Evolutionary conservation across 1,284 basidiomycete species (phyloP).

Genomic region (Sanguinoderma infundibulare): DNA sequence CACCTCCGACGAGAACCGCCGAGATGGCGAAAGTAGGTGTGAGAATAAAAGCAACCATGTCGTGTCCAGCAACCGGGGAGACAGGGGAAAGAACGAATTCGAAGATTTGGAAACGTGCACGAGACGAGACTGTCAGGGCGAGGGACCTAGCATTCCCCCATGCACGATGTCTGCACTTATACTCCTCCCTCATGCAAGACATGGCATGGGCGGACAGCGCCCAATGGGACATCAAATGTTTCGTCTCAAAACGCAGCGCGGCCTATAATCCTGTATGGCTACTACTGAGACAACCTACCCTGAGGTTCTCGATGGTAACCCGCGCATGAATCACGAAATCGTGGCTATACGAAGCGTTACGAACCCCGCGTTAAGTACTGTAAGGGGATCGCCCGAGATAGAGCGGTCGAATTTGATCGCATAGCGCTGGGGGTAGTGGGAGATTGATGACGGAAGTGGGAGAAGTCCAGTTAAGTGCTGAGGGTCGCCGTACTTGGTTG

Average conservation of each 20-base stretch:
- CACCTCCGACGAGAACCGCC: constrained; percentile 21
- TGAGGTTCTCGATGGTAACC: not conserved
- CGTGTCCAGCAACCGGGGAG: not conserved
- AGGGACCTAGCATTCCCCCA: not conserved
- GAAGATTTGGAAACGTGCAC: not conserved
- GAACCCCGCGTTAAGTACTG: not conserved
- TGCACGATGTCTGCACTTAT: not conserved
- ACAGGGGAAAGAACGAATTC: not conserved
- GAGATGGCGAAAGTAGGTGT: constrained; percentile 25
- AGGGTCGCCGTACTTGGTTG: not conserved
- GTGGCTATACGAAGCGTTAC: not conserved
- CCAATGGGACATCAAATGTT: not conserved
- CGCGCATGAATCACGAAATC: not conserved
- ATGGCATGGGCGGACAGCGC: not conserved
- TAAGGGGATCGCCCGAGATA: no score
- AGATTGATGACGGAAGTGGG: not conserved
- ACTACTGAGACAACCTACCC: not conserved
- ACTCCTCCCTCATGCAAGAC: not conserved
- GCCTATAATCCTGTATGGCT: not conserved
- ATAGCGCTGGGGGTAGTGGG: not conserved
- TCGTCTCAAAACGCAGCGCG: not conserved
- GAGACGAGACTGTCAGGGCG: not conserved
- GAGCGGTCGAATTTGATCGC: not conserved
- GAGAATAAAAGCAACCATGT: constrained; percentile 25
- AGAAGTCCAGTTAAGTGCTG: not conserved